Base-by-base conservation (phyloP, 2,329 filamentous ascomycete species). In the Hypoxylon sp. region DNA sequence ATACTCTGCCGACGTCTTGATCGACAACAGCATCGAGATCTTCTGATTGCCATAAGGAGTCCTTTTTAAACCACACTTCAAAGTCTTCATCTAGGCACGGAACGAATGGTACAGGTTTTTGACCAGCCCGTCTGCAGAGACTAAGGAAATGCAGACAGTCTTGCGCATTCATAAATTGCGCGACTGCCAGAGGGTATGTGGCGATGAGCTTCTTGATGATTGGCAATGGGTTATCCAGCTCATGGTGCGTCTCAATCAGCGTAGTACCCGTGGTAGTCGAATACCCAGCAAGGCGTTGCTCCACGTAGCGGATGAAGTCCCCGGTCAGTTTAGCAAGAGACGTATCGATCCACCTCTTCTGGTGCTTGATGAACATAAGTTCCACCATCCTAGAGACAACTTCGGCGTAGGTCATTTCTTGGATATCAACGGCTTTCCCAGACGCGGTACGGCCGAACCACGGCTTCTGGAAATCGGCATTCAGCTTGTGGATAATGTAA, bases 331-430 rank as follows among this genome's bases (percentile, higher is more conserved):
- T 24, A 8, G 51, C 43, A 29, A 67, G 68, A 26, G 67, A 70
- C 20, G 33, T 37, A 50, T 81, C 76, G 41, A 80, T 75, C 78
- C 78, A 81, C 58, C 74, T 73, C 33, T 70, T 71, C 60, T 60
- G 60, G 21, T 63, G 60, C 20, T 56, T 63, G 4, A 65, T 58
- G 42, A 76, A 80, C 76, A 79, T 78, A 15, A 80, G 71, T 29
- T 79, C 74, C 3, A 79, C 73, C 71, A 79, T 74, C 23, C 78
- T 77, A 31, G 71, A 70, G 11, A 79, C 65, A 10, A 81, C 77
- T 60, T 80, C 78, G 17, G 67, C 67, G 42, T 80, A 80, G 0
- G 78, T 80, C 78, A 81, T 80, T 38, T 80, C 76, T 48, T 76
- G 75, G 10, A 81, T 68, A 43, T 80, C 78, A 8, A 78, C 76